These are phyloP conservation scores for Actinomucor elegans DNA, from an alignment of 371 early-diverging fungal species.

Conservation along the genomic window DNA sequence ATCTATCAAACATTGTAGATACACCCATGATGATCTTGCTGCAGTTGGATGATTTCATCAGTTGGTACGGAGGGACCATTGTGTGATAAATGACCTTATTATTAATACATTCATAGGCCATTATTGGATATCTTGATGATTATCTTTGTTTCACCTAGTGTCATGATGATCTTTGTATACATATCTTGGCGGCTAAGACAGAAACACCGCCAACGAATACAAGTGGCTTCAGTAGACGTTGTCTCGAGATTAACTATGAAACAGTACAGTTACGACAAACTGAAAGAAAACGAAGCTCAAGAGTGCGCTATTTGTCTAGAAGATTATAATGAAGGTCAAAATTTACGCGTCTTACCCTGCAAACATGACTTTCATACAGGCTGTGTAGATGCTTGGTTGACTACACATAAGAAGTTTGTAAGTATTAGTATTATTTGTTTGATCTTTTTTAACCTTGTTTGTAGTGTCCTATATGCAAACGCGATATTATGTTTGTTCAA, in stretches of 20 bases:
- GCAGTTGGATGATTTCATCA: slow-evolving; percentile 27
- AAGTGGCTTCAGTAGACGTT: slow-evolving; percentile 68
- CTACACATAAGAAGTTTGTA: slow-evolving; percentile 78
- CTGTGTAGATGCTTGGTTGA: slow-evolving; percentile 91
- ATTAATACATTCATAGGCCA: too few relatives aligned
- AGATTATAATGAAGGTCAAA: slow-evolving; percentile 78
- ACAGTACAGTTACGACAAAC: slow-evolving; percentile 57
- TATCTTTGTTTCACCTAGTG: slow-evolving; percentile 64
- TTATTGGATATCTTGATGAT: slow-evolving; percentile 71
- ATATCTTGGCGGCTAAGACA: slow-evolving; percentile 64
- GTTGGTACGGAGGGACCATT: slow-evolving; percentile 36
- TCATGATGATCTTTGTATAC: slow-evolving; percentile 72
- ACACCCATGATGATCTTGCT: slow-evolving; percentile 44
- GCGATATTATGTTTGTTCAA: slow-evolving; percentile 44
- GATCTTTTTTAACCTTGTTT: slow-evolving; percentile 3
- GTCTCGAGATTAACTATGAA: slow-evolving; percentile 64
- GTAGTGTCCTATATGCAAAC: slow-evolving; percentile 81
- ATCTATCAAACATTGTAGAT: slow-evolving; percentile 39
- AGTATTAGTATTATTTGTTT: slow-evolving; percentile 17
- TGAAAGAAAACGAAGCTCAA: slow-evolving; percentile 60
- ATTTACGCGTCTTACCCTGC: slow-evolving; percentile 84
- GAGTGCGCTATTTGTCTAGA: slow-evolving; percentile 95
- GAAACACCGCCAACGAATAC: slow-evolving; percentile 51
- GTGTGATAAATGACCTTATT: too few relatives aligned
- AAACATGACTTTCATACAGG: slow-evolving; percentile 87